A percentile compares a stretch with the other conserved stretches of the same genome.
phyloP scores from a whole-genome alignment of 2,329 filamentous ascomycete species.

The Lachnum nothofagi region DNA sequence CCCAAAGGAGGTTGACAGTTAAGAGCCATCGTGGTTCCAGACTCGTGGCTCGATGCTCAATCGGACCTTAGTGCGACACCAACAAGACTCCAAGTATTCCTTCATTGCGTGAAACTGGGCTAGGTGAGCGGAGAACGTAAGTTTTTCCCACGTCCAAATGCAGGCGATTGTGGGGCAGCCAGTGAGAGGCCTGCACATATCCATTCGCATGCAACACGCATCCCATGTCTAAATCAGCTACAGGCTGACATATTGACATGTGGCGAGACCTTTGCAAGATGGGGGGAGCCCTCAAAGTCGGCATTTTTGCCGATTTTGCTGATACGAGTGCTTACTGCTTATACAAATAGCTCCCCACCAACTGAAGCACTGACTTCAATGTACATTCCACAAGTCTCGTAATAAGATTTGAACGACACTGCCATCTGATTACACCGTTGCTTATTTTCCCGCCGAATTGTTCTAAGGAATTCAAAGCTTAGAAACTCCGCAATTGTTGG shows the following conservation, averaged over 20 bases:
- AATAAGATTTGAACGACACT: no score
- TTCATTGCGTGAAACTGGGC: slow-evolving; percentile 5
- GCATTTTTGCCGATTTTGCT: no score
- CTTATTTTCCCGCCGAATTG: no score
- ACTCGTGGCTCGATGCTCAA: neutral
- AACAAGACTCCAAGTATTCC: no score
- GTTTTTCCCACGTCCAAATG: neutral
- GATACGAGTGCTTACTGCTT: no score
- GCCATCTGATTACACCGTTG: no score
- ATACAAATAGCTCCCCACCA: no score
- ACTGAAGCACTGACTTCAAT: no score
- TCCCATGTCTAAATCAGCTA: slow-evolving; percentile 10
- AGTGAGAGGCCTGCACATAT: slow-evolving; percentile 17
- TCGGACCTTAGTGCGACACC: neutral
- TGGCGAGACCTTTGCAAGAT: slow-evolving; percentile 17
- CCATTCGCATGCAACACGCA: neutral
- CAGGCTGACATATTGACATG: slow-evolving; percentile 15
- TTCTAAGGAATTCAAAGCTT: no score
- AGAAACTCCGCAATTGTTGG: no score
- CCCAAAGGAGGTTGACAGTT: neutral
- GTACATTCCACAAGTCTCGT: no score
- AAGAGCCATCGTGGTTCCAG: neutral
- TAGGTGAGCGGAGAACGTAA: slow-evolving; percentile 3
- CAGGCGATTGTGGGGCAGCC: slow-evolving; percentile 11
- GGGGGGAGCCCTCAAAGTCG: slow-evolving; percentile 1